A percentile compares a stretch with the other conserved stretches of the same genome.
Evolutionary conservation across 768 basidiomycete genomes (phyloP).

Genomic region (Nidula microcarpa): DNA sequence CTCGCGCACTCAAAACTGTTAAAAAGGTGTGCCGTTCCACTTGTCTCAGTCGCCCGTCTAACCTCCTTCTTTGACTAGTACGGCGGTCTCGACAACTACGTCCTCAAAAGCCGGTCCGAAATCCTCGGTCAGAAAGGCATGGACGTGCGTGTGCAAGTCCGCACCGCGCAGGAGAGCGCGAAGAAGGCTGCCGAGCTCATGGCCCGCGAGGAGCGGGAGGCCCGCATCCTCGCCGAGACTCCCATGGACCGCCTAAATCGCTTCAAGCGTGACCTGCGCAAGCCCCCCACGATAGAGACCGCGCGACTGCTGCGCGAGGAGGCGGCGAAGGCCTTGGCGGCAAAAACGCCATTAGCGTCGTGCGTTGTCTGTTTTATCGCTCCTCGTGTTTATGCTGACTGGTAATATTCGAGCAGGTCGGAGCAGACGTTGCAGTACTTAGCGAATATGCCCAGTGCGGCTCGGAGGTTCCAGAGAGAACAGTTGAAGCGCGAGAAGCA

Average conservation of each 20-base stretch:
- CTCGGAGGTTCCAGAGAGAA: too few species aligned
- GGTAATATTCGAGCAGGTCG: constrained; percentile 8
- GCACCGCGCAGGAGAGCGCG: constrained; percentile 11
- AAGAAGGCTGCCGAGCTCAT: neutral
- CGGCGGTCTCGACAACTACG: constrained; percentile 71
- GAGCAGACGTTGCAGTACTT: constrained; percentile 21
- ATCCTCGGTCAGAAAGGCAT: constrained; percentile 43
- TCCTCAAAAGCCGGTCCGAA: constrained; percentile 35
- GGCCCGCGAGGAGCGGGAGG: too few species aligned
- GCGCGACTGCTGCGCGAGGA: constrained; percentile 17
- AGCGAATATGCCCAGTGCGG: neutral
- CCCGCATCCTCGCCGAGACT: too few species aligned
- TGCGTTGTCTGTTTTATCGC: constrained; percentile 6
- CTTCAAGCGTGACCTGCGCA: neutral
- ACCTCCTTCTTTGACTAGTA: constrained; percentile 31
- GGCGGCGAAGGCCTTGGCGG: constrained; percentile 22
- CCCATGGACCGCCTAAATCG: neutral
- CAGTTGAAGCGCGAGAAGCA: too few species aligned
- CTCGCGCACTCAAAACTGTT: constrained; percentile 75
- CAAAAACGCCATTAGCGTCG: constrained; percentile 16
- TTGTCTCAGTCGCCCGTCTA: neutral
- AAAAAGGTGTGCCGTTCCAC: constrained; percentile 59
- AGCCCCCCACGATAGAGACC: constrained; percentile 6
- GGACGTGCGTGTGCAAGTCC: constrained; percentile 39
- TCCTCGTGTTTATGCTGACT: neutral